phyloP scores from a whole-genome alignment of 2,329 filamentous ascomycete species.

The Penicillium olsonii region DNA sequence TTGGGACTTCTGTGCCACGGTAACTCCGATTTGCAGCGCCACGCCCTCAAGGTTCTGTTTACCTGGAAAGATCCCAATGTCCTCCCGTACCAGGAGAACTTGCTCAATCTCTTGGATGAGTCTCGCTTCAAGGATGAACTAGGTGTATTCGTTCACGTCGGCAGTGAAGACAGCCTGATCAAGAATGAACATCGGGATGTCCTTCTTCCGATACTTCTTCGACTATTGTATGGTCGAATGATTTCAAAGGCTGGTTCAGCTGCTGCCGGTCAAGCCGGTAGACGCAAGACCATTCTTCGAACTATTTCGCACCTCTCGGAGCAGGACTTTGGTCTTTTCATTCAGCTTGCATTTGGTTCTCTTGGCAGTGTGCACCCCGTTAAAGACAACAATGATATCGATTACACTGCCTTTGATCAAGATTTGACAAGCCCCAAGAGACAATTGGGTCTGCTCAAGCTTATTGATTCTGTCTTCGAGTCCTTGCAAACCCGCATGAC shows the following conservation, averaged over 20 bases:
- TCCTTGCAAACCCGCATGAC: conserved; percentile 75
- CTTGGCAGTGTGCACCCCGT: conserved; percentile 64
- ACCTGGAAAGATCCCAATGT: conserved; percentile 84
- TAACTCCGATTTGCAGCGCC: conserved; percentile 84
- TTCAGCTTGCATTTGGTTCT: conserved; percentile 76
- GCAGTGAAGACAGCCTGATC: conserved; percentile 65
- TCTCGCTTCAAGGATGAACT: conserved; percentile 90
- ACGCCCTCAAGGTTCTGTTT: conserved; percentile 78
- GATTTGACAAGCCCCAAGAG: conserved; percentile 70
- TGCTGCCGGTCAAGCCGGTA: conserved; percentile 73
- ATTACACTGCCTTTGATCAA: conserved; percentile 56
- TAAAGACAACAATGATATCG: conserved; percentile 47
- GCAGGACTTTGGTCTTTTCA: conserved; percentile 74
- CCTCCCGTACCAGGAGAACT: conserved; percentile 76
- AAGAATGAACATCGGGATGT: conserved; percentile 69
- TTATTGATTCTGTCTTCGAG: conserved; percentile 83
- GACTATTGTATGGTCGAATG: conserved; percentile 84
- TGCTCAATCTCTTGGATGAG: conserved; percentile 86
- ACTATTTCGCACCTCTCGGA: conserved; percentile 76
- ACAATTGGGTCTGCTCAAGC: conserved; percentile 87
- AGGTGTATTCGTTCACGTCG: conserved; percentile 79
- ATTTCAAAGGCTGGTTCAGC: conserved; percentile 71
- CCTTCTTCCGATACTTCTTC: conserved; percentile 82
- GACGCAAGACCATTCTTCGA: conserved; percentile 71
- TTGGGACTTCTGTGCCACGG: conserved; percentile 80